phyloP scores from a whole-genome alignment of 179 eudicot genomes.

The Beta macrorhiza region DNA sequence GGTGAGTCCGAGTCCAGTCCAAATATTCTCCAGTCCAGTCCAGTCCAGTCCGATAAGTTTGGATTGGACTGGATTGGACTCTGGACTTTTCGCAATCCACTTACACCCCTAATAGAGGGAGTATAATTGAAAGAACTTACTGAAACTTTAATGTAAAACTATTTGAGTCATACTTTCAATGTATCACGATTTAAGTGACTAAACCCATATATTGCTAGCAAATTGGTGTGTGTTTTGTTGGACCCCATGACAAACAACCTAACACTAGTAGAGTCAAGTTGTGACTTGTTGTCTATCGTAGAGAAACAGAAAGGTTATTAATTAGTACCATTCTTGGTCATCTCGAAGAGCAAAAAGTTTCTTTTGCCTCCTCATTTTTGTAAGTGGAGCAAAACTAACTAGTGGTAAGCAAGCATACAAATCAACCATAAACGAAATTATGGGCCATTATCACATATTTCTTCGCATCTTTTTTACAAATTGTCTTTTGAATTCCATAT shows the following conservation, averaged over 20 bases:
- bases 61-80: too few relatives aligned
- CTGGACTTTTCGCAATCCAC: too few relatives aligned
- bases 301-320: background rate
- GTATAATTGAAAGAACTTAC: too few relatives aligned
- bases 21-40: too few relatives aligned
- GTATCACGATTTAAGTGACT: background rate
- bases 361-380: background rate
- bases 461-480: background rate
- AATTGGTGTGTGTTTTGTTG: too few relatives aligned
- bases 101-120: too few relatives aligned
- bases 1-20: too few relatives aligned
- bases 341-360: background rate
- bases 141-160: too few relatives aligned
- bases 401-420: conserved; percentile 13
- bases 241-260: background rate
- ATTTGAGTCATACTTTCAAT: background rate
- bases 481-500: background rate
- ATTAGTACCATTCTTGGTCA: background rate
- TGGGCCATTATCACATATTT: conserved; percentile 6
- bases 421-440: background rate
- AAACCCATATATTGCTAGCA: background rate
- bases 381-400: conserved; percentile 8
- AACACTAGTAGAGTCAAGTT: background rate
- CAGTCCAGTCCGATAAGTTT: too few relatives aligned
- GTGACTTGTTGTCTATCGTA: background rate